Percentiles rank a stretch among this genome's conserved stretches.
Conservation (phyloP, 371 early-diverging fungal genomes). For the Mucor piriformis region DNA sequence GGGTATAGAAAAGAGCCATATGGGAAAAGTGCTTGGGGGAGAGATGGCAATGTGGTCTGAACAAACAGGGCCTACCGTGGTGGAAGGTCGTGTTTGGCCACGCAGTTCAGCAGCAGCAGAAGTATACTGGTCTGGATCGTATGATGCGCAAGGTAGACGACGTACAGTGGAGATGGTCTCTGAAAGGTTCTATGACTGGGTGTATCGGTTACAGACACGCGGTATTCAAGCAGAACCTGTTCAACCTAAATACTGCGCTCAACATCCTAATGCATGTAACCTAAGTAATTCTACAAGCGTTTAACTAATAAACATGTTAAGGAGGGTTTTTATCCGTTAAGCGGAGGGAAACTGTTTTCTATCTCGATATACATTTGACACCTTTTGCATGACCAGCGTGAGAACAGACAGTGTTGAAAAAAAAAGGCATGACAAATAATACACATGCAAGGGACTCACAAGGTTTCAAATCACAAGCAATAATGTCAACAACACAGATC, state of each 20-base stretch:
- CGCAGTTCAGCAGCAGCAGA: slow-evolving; percentile 72
- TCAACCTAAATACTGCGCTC: slow-evolving; percentile 75
- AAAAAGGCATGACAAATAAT: no score
- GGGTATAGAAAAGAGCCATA: slow-evolving; percentile 44
- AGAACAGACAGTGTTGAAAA: no score
- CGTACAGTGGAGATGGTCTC: slow-evolving; percentile 32
- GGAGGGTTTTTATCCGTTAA: no score
- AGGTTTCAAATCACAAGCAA: no score
- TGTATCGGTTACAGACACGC: slow-evolving; percentile 61
- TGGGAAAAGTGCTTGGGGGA: slow-evolving; percentile 33
- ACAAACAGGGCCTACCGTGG: slow-evolving; percentile 59
- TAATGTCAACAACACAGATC: no score
- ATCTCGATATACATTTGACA: no score
- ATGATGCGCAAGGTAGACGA: slow-evolving; percentile 48
- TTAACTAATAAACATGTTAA: no score
- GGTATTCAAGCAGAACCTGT: slow-evolving; percentile 71
- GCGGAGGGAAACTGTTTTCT: no score
- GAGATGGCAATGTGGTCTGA: slow-evolving; percentile 70
- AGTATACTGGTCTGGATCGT: slow-evolving; percentile 70
- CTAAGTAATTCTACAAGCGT: slow-evolving; percentile 11
- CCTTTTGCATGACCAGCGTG: no score
- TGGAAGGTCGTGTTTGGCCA: slow-evolving; percentile 71
- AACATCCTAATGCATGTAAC: slow-evolving; percentile 70
- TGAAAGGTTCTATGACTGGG: slow-evolving; percentile 50
- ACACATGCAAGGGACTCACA: no score